Conservation (phyloP, 2,329 filamentous ascomycete genomes). For the Alternaria viburni region DNA sequence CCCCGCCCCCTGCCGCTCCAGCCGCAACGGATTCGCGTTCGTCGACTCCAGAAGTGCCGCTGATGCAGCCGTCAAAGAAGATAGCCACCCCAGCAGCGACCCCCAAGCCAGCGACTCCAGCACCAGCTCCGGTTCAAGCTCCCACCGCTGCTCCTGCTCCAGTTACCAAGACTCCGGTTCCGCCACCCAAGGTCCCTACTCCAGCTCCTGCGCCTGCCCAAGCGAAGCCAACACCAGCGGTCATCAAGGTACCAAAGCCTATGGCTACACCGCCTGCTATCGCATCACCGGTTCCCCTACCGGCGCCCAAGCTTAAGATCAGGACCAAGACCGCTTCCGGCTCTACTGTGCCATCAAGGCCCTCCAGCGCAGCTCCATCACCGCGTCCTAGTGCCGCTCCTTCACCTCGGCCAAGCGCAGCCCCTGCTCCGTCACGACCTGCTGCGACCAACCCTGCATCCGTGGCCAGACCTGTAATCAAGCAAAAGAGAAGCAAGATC, state of each 20-base stretch:
- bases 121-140: background rate
- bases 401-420: conserved; percentile 18
- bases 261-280: conserved; percentile 30
- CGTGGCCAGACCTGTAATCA: conserved; percentile 11
- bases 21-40: conserved; percentile 21
- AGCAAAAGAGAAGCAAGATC: conserved; percentile 34
- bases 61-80: conserved; percentile 24
- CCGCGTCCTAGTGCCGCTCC: conserved; percentile 19
- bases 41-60: conserved; percentile 25
- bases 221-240: conserved; percentile 12
- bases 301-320: conserved; percentile 37
- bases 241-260: conserved; percentile 23
- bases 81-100: conserved; percentile 24
- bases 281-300: conserved; percentile 30
- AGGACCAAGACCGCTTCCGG: conserved; percentile 30
- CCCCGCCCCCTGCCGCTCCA: conserved; percentile 10
- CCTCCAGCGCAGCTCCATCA: conserved; percentile 20
- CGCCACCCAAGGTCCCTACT: conserved; percentile 11
- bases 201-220: conserved; percentile 13
- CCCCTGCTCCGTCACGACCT: conserved; percentile 5
- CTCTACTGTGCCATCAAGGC: conserved; percentile 8
- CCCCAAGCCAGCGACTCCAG: conserved; percentile 12
- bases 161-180: background rate
- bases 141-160: conserved; percentile 2
- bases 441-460: conserved; percentile 5